Evolutionary conservation across 1,139 yeast genomes (phyloP).

Genomic region (Pichia terricola): DNA sequence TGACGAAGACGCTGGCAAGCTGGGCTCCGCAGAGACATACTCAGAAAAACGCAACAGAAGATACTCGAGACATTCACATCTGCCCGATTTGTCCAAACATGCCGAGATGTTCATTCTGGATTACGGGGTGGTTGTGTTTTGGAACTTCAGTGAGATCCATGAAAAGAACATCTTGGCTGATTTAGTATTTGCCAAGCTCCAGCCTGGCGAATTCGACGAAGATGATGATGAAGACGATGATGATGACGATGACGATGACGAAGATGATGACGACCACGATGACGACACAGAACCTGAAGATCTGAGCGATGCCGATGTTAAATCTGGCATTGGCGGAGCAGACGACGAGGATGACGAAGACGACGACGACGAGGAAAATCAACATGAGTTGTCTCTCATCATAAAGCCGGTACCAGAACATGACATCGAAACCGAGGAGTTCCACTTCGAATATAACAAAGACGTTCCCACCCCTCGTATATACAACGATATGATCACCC

Average conservation of each 20-base stretch:
- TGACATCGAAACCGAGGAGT: conserved; percentile 91
- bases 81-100: conserved; percentile 54
- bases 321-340: conserved; percentile 21
- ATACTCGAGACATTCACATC: conserved; percentile 10
- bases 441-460: conserved; percentile 82
- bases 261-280: conserved; percentile 9
- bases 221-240: conserved; percentile 26
- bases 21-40: too few species aligned
- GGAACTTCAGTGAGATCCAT: conserved; percentile 91
- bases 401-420: conserved; percentile 76
- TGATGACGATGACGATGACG: conserved; percentile 17
- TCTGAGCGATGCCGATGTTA: conserved; percentile 8
- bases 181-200: conserved; percentile 62
- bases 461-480: conserved; percentile 80
- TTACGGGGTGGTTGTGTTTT: conserved; percentile 92
- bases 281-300: conserved; percentile 22
- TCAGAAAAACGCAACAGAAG: background rate
- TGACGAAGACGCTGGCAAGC: background rate
- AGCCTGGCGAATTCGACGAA: conserved; percentile 23
- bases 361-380: conserved; percentile 12
- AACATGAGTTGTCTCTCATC: conserved; percentile 34
- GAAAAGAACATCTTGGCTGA: conserved; percentile 93
- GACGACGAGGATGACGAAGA: conserved; percentile 3
- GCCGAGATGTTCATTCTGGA: conserved; percentile 87
- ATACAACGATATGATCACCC: conserved; percentile 87